Conservation (phyloP, 371 early-diverging fungal species). For the Capillidium heterosporum region DNA sequence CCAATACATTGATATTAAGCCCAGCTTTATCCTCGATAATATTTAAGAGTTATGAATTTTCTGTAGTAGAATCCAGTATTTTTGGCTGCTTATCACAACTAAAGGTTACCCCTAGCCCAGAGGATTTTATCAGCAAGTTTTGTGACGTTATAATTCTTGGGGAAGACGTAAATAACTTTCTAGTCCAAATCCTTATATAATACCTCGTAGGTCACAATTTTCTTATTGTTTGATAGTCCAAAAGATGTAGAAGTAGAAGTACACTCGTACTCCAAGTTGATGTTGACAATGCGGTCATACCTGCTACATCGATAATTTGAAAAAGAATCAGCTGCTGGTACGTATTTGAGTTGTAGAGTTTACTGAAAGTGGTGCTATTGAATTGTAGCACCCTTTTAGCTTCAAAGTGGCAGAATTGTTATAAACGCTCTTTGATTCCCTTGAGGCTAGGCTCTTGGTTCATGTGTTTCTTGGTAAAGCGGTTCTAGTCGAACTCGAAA, state of each 20-base stretch:
- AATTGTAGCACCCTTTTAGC: too few relatives aligned
- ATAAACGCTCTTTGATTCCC: too few relatives aligned
- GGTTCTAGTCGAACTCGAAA: too few relatives aligned
- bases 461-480: too few relatives aligned
- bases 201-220: conserved; percentile 16
- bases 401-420: too few relatives aligned
- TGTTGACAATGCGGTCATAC: not conserved
- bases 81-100: conserved; percentile 34
- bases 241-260: conserved; percentile 15
- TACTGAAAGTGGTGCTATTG: too few relatives aligned
- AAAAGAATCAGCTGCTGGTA: too few relatives aligned
- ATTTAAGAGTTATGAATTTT: not conserved
- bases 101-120: conserved; percentile 34
- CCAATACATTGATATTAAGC: not conserved
- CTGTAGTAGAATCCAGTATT: conserved; percentile 42
- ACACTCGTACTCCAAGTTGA: too few relatives aligned
- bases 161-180: conserved; percentile 27
- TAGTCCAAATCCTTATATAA: conserved; percentile 38
- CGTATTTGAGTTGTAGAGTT: too few relatives aligned
- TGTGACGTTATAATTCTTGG: conserved; percentile 7
- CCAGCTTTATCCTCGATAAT: not conserved
- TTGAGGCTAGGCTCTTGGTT: too few relatives aligned
- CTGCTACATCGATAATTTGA: too few relatives aligned
- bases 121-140: conserved; percentile 14
- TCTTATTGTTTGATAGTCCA: conserved; percentile 29